Percentiles rank a stretch among this genome's conserved stretches.
These are phyloP conservation scores for Herpetospermum pedunculosum DNA, from an alignment of 306 rosid species.

Conservation along the genomic window DNA sequence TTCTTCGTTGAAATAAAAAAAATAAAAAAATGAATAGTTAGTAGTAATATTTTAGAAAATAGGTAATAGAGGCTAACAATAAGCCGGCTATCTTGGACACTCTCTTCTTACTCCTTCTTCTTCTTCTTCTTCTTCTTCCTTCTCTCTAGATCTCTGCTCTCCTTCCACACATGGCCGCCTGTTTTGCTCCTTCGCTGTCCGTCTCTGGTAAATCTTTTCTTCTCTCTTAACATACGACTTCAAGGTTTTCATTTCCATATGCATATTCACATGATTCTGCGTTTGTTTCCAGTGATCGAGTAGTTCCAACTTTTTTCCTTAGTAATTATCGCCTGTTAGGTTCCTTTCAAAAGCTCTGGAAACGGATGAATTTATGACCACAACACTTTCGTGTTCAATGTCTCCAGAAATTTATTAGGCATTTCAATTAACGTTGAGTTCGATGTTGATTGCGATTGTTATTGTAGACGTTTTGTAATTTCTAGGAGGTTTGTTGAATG, in stretches of 20 bases:
- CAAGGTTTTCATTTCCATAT: neutral
- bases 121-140: neutral
- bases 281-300: neutral
- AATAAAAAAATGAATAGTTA: too few relatives aligned
- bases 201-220: slow-evolving; percentile 19
- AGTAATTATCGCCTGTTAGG: neutral
- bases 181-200: slow-evolving; percentile 27
- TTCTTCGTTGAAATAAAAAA: too few relatives aligned
- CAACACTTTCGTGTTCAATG: neutral
- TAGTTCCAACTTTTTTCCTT: neutral
- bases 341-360: neutral
- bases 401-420: neutral
- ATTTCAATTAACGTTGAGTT: neutral
- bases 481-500: neutral
- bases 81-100: neutral
- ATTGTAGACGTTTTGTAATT: neutral
- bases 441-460: neutral
- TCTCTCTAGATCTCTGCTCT: neutral
- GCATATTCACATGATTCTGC: neutral
- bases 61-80: neutral
- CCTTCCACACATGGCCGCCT: slow-evolving; percentile 38
- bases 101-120: neutral
- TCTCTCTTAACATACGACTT: neutral
- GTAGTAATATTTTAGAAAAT: neutral
- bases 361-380: neutral